A percentile compares a stretch with the other conserved stretches of the same genome.
Evolutionary conservation across 805 yeast genomes (phyloP).

Genomic region (Candida silvicultrix): DNA sequence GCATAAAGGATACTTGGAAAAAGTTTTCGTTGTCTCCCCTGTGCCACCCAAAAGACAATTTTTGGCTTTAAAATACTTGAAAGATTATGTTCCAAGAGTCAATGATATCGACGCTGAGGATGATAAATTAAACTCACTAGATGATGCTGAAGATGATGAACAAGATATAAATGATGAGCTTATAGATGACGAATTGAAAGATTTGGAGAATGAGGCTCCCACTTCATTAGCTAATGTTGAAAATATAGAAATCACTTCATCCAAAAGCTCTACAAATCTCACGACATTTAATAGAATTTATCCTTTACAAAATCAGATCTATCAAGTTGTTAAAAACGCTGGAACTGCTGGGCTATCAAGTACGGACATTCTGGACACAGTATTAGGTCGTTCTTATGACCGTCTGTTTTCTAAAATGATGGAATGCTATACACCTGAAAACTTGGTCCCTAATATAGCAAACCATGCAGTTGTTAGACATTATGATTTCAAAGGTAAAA

Average conservation of each 20-base stretch:
- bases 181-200: conserved; percentile 21
- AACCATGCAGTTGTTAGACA: conserved; percentile 46
- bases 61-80: conserved; percentile 35
- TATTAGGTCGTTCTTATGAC: conserved; percentile 51
- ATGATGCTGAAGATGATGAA: conserved; percentile 21
- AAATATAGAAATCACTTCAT: conserved; percentile 11
- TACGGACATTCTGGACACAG: conserved; percentile 39
- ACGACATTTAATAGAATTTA: conserved; percentile 42
- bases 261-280: conserved; percentile 4
- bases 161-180: conserved; percentile 26
- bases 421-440: conserved; percentile 37
- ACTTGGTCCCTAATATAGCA: conserved; percentile 23
- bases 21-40: conserved; percentile 43
- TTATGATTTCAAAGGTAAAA: conserved; percentile 68
- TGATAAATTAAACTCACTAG: conserved; percentile 20
- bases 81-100: conserved; percentile 30
- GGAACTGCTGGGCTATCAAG: conserved; percentile 52
- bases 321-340: conserved; percentile 35
- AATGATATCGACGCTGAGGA: conserved; percentile 20
- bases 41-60: conserved; percentile 41
- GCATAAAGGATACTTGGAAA: conserved; percentile 38
- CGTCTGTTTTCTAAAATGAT: conserved; percentile 46
- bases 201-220: conserved; percentile 16
- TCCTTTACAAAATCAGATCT: conserved; percentile 62
- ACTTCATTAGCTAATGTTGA: conserved; percentile 11